A percentile compares a stretch with the other conserved stretches of the same genome.
Conservation (phyloP, 2,329 filamentous ascomycete species). For the Whalleya microplaca region DNA sequence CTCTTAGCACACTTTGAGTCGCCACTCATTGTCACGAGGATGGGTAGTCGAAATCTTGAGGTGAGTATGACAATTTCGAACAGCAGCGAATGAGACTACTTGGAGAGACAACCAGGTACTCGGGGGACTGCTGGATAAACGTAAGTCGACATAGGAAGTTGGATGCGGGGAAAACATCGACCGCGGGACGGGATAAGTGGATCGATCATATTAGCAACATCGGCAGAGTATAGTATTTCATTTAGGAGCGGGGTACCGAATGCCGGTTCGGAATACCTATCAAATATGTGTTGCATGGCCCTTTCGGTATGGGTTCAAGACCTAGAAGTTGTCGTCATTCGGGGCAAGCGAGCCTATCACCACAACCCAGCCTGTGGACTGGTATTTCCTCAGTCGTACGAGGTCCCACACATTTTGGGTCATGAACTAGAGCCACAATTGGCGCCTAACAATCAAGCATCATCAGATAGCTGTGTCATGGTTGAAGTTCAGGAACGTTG, state of each 20-base stretch:
- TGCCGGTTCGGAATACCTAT: not conserved
- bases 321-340: not conserved
- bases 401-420: not conserved
- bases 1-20: not conserved
- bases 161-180: constrained; percentile 15
- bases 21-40: constrained; percentile 12
- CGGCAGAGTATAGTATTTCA: constrained; percentile 16
- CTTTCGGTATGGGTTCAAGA: no score
- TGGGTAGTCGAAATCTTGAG: not conserved
- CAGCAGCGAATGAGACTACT: no score
- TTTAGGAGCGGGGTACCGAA: constrained; percentile 9
- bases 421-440: not conserved
- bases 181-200: constrained; percentile 12
- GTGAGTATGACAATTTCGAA: not conserved
- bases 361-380: not conserved
- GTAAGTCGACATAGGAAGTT: not conserved
- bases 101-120: no score
- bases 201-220: constrained; percentile 14
- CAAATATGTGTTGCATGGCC: not conserved
- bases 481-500: not conserved
- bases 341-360: not conserved
- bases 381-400: not conserved
- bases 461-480: not conserved
- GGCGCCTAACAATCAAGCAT: not conserved
- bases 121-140: not conserved